Evolutionary conservation across 148 eudicot species (phyloP), one percentile per base, ranked within the genome.

Genomic region (Drosera capensis): DNA sequence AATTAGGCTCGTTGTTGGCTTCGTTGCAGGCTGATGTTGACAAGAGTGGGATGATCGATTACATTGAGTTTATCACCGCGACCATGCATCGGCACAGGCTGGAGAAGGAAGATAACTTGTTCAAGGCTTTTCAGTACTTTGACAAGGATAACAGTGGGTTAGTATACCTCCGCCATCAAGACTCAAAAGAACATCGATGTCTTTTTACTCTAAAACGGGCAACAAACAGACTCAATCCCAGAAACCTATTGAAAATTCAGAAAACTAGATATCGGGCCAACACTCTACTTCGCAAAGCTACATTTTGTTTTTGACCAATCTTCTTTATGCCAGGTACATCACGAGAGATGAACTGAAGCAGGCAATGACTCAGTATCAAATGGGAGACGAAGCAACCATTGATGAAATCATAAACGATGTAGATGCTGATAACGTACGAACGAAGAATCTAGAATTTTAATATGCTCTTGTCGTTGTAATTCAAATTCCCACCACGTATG

Each of bases 21-120:
- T 20, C 44, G 28, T 19, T 11, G n/a, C 78, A 86, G 96, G 93
- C 96, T 46, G 96, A 86, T 51, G 84, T 81, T 48, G 96, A 86
- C 64, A 67, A 65, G 14, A 78, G 20, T 54, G 96, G 95, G 31
- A 75, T 73, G n/a, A 86, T 86, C 40, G 96, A 86, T 65, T 81
- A 78, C 67, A 65, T 60, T 35, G 96, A 86, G 45, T 86, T 86
- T 49, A 72, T 82, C 15, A 70, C 96, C 6, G 96, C 85, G 29
- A 86, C 96, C 23, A 86, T 82, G 94, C 94, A 82, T 49, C 79
- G 94, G 0, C 96, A 86, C 67, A 74, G 77, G 55, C 72, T 82
- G 20, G 93, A 86, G 20, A 82, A 58, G 54, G 88, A 82, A 36
- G 94, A 82, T 45, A 65, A 76, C 44, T 53, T 86, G 65, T n/a